Evolutionary conservation across 2,329 filamentous ascomycete genomes (phyloP).

Genomic region (Domatiomyces catenatus): DNA sequence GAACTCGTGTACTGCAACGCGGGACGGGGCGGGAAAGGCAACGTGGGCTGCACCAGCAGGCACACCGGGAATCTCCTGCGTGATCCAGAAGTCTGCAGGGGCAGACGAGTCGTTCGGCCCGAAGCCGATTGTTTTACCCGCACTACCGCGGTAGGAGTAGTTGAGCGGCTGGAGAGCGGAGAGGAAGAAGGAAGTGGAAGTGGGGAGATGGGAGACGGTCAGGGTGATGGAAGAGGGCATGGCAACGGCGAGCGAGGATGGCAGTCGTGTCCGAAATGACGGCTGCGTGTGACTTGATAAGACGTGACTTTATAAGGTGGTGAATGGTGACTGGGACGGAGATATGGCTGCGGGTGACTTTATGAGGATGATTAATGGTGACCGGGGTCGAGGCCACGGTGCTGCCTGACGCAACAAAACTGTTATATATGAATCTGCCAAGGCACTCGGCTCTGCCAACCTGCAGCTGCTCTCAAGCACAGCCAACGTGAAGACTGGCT

Average conservation of each 20-base stretch:
- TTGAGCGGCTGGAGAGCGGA: conserved; percentile 63
- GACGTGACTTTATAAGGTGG: not conserved
- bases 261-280: not conserved
- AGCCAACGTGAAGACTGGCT: not conserved
- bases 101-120: conserved; percentile 32
- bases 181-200: conserved; percentile 71
- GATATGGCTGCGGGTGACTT: no score
- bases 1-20: conserved; percentile 53
- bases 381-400: not conserved
- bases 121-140: conserved; percentile 46
- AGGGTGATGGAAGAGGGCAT: conserved; percentile 52
- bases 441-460: not conserved
- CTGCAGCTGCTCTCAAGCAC: not conserved
- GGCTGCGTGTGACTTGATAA: not conserved
- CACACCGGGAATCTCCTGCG: conserved; percentile 40
- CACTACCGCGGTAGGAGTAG: conserved; percentile 52
- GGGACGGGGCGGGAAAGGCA: conserved; percentile 53
- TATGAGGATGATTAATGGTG: not conserved
- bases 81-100: conserved; percentile 47
- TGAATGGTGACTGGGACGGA: no score
- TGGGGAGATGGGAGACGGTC: conserved; percentile 61
- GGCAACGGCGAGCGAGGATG: not conserved
- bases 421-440: not conserved
- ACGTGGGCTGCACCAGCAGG: conserved; percentile 44
- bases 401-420: not conserved